Evolutionary conservation across 768 basidiomycete genomes (phyloP).

Genomic region (Cantharellus cinnabarinus): DNA sequence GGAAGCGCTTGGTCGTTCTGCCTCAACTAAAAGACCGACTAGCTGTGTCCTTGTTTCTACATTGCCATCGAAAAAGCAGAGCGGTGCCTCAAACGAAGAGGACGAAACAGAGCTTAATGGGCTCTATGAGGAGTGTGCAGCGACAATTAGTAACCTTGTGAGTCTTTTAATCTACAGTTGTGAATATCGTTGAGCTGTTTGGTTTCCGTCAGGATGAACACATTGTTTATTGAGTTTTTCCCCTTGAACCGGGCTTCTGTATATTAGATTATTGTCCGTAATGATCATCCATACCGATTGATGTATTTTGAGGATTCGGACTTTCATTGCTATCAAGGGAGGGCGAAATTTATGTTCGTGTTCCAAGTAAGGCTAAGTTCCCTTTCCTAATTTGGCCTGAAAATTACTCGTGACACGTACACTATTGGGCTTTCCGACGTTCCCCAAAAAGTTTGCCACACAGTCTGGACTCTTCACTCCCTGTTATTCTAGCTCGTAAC

Average conservation of each 20-base stretch:
- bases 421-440: background rate
- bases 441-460: background rate
- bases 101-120: constrained; percentile 64
- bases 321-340: background rate
- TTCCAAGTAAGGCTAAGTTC: background rate
- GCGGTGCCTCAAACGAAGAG: constrained; percentile 26
- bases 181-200: background rate
- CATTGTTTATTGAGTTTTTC: background rate
- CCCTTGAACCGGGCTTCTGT: too few species aligned
- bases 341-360: background rate
- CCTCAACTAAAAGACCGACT: constrained; percentile 93
- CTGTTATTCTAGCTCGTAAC: background rate
- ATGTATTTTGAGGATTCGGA: background rate
- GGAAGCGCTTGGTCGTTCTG: constrained; percentile 88
- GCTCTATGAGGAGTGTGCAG: constrained; percentile 65
- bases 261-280: too few species aligned
- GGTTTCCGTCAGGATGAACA: background rate
- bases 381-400: background rate
- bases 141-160: constrained; percentile 31
- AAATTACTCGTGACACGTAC: background rate
- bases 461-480: background rate
- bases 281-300: too few species aligned
- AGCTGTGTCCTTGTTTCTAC: constrained; percentile 94
- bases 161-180: background rate
- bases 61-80: constrained; percentile 39